Evolutionary conservation across 2,329 filamentous ascomycete genomes (phyloP).

Genomic region (Paraconiothyrium brasiliense): DNA sequence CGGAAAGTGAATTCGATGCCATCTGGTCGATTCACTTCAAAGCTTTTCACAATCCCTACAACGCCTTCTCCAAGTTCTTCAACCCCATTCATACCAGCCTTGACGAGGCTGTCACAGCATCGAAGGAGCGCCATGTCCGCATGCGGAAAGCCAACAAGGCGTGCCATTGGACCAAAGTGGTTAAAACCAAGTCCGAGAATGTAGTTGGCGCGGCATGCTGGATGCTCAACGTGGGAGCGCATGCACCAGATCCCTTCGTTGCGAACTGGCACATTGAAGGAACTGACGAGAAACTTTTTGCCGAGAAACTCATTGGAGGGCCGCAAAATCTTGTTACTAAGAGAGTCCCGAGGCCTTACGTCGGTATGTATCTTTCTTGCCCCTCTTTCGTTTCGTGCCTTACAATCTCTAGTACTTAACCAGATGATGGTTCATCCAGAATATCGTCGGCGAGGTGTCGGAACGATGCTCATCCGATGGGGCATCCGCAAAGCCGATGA

Average conservation of each 20-base stretch:
- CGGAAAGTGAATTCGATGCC: neutral
- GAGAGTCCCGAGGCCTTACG: neutral
- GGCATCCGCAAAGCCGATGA: conserved; percentile 11
- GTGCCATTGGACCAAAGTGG: neutral
- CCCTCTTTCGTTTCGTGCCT: neutral
- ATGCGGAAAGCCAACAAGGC: too few species aligned
- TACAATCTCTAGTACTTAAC: neutral
- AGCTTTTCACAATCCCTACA: neutral
- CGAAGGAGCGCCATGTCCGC: neutral
- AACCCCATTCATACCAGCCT: conserved; percentile 1
- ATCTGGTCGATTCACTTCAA: conserved; percentile 2
- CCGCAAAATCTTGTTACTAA: neutral
- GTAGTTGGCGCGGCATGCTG: neutral
- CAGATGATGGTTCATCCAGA: conserved; percentile 2
- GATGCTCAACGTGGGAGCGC: neutral
- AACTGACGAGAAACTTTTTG: neutral
- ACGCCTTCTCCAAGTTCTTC: neutral
- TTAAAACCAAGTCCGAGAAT: neutral
- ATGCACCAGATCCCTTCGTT: neutral
- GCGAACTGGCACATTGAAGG: neutral
- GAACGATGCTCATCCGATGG: conserved; percentile 15
- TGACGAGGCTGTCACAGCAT: neutral
- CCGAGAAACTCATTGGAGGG: conserved; percentile 7
- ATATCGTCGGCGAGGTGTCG: neutral
- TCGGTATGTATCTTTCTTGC: neutral